A percentile compares a stretch with the other conserved stretches of the same genome.
Evolutionary conservation across 305 asterid genomes (phyloP).

Genomic region (Lippia alba): DNA sequence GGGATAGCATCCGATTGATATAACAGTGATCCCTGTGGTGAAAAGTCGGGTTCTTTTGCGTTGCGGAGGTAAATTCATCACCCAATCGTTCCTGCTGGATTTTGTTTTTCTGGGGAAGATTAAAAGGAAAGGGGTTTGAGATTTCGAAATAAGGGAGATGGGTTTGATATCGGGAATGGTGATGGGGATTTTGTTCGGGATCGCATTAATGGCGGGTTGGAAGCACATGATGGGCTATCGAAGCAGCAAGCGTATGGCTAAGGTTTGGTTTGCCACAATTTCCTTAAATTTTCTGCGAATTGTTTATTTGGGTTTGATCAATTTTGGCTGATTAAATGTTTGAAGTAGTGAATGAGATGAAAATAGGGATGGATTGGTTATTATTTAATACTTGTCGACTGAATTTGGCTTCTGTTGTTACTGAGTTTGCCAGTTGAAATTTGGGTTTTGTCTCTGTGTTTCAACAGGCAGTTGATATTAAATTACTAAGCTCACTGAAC

Average conservation of each 20-base stretch:
- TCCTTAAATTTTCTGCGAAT: too few species aligned
- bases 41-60: too few species aligned
- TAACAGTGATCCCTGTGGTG: constrained; percentile 22
- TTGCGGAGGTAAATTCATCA: not conserved
- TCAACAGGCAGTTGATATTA: constrained; percentile 85
- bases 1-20: constrained; percentile 11
- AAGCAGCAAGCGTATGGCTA: constrained; percentile 80
- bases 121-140: constrained; percentile 22
- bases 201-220: constrained; percentile 94
- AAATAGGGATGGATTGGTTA: too few species aligned
- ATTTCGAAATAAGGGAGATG: constrained; percentile 46
- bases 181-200: constrained; percentile 87
- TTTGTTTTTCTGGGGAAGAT: too few species aligned
- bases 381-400: not conserved
- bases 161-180: constrained; percentile 87
- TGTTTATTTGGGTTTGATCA: too few species aligned
- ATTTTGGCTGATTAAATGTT: too few species aligned
- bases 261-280: constrained; percentile 50
- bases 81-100: too few species aligned
- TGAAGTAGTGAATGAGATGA: too few species aligned
- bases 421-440: not conserved
- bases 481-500: constrained; percentile 76
- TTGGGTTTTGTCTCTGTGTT: constrained; percentile 31
- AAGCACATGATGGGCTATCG: constrained; percentile 78
- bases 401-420: constrained; percentile 8